These are phyloP conservation scores for Fusarium burgessii DNA, from an alignment of 2,329 filamentous ascomycete genomes.

Conservation along the genomic window DNA sequence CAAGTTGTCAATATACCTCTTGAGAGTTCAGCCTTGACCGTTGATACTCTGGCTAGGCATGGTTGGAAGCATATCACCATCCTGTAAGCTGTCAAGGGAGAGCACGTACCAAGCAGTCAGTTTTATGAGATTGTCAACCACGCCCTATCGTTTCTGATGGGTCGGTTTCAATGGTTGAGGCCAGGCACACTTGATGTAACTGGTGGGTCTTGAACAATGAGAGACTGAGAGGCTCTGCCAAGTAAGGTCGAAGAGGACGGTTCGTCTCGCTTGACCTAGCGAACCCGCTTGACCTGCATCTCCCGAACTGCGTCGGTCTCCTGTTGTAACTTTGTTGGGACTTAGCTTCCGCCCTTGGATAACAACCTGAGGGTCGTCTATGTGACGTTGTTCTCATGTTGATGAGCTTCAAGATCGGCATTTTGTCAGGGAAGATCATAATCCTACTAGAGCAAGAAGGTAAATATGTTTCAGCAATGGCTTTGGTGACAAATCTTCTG, in stretches of 20 bases:
- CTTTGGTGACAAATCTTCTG: not conserved
- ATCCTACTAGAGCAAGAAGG: constrained; percentile 1
- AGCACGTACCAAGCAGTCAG: constrained; percentile 9
- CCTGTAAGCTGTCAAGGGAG: not conserved
- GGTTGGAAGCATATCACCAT: not conserved
- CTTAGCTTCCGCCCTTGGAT: constrained; percentile 38
- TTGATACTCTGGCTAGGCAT: not conserved
- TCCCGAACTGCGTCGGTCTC: constrained; percentile 32
- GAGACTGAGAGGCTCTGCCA: constrained; percentile 18
- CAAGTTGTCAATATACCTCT: not conserved
- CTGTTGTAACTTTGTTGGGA: constrained; percentile 27
- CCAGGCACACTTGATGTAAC: constrained; percentile 32
- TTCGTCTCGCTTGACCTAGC: constrained; percentile 32
- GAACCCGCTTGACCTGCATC: constrained; percentile 40
- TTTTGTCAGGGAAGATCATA: not conserved
- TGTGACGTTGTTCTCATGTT: constrained; percentile 6
- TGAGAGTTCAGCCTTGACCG: not conserved
- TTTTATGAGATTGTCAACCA: constrained; percentile 21
- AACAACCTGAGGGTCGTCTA: constrained; percentile 27
- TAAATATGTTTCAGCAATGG: not conserved
- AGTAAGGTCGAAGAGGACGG: constrained; percentile 14
- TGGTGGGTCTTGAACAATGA: constrained; percentile 14
- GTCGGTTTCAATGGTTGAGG: constrained; percentile 16
- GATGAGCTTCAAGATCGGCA: not conserved
- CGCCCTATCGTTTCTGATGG: constrained; percentile 28